Percentiles rank a stretch among this genome's conserved stretches.
Conservation (phyloP, 305 asterid genomes). For the Rubia peregrina region DNA sequence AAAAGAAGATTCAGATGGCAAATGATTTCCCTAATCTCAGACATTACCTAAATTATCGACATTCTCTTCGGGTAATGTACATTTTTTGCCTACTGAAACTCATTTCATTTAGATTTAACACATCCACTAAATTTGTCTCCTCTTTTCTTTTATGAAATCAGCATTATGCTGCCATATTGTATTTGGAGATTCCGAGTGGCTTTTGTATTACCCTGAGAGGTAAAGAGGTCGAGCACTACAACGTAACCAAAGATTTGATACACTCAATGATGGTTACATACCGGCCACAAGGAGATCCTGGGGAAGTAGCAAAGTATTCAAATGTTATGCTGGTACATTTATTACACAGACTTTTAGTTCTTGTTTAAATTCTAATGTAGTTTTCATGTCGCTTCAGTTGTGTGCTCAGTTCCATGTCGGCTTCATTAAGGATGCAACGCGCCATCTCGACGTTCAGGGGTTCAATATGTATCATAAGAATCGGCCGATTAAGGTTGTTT, state of each 20-base stretch:
- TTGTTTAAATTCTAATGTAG: not conserved
- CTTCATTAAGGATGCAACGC: constrained; percentile 61
- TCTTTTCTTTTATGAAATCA: constrained; percentile 11
- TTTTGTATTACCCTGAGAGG: constrained; percentile 56
- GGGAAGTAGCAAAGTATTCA: constrained; percentile 27
- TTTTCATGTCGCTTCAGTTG: constrained; percentile 22
- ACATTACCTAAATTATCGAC: constrained; percentile 64
- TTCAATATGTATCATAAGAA: constrained; percentile 79
- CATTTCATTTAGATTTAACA: too few relatives aligned
- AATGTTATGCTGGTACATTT: constrained; percentile 25
- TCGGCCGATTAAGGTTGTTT: constrained; percentile 59
- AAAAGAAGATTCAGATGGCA: constrained; percentile 53
- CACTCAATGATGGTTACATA: constrained; percentile 25
- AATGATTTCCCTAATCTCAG: constrained; percentile 39
- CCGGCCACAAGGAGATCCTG: constrained; percentile 35
- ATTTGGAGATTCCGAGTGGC: constrained; percentile 41
- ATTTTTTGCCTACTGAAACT: not conserved
- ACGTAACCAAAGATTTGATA: constrained; percentile 43
- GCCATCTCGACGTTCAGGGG: constrained; percentile 77
- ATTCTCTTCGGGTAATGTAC: constrained; percentile 55
- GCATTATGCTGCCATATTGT: constrained; percentile 70
- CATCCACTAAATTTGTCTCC: not conserved
- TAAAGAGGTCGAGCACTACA: constrained; percentile 47
- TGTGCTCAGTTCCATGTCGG: constrained; percentile 46
- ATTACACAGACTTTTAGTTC: not conserved